A percentile compares a stretch with the other conserved stretches of the same genome.
These are phyloP conservation scores for Aspergillus sp. DNA, from an alignment of 2,329 filamentous ascomycete genomes.

Conservation along the genomic window DNA sequence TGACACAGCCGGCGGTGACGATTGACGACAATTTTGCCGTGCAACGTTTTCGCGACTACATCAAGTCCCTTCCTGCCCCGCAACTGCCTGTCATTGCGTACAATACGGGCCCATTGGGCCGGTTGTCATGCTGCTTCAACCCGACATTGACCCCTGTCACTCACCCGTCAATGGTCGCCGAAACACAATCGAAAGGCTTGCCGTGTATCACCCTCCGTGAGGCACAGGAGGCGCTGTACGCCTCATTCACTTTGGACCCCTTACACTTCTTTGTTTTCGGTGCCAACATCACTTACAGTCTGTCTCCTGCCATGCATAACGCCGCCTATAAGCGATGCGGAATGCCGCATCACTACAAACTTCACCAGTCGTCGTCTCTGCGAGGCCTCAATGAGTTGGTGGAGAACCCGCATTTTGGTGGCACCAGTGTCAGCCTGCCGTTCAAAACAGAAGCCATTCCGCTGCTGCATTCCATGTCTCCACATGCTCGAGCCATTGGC, in stretches of 20 bases:
- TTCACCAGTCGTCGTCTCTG: constrained; percentile 63
- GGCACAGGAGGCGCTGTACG: constrained; percentile 66
- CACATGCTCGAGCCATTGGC: constrained; percentile 72
- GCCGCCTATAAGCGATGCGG: constrained; percentile 67
- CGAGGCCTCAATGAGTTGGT: constrained; percentile 66
- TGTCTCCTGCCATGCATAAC: constrained; percentile 78
- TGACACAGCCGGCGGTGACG: constrained; percentile 59
- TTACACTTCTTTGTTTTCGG: constrained; percentile 75
- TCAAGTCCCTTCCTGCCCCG: constrained; percentile 47
- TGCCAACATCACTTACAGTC: constrained; percentile 69
- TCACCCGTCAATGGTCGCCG: constrained; percentile 50
- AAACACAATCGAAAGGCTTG: constrained; percentile 47
- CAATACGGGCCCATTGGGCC: constrained; percentile 65
- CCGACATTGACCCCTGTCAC: constrained; percentile 64
- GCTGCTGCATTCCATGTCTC: constrained; percentile 66
- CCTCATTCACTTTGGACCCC: constrained; percentile 66
- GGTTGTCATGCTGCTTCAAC: constrained; percentile 68
- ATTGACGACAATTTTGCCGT: constrained; percentile 67
- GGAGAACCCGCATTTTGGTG: constrained; percentile 68
- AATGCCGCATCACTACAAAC: constrained; percentile 68
- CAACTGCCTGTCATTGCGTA: constrained; percentile 62
- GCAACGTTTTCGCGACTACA: constrained; percentile 55
- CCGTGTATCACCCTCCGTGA: constrained; percentile 63
- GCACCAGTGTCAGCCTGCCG: constrained; percentile 70
- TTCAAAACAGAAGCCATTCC: constrained; percentile 73